Evolutionary conservation across 768 basidiomycete genomes (phyloP), one percentile per base, ranked within the genome.

Genomic region (Neoboletus subvelutipes): DNA sequence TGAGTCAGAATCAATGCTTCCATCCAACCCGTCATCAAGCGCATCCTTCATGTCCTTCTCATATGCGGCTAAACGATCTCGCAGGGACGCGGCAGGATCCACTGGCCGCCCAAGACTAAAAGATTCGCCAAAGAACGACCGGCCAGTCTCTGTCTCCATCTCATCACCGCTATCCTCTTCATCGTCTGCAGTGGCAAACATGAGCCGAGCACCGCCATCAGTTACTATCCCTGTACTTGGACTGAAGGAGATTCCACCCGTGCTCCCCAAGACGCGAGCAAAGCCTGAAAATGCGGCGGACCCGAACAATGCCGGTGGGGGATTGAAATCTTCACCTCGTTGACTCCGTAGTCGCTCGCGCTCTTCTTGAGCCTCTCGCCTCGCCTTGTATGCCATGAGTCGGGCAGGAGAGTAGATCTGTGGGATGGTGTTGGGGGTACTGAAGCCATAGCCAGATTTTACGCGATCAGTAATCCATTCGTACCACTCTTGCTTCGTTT

Each of bases 401-500:
- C 90, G 83, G 52, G 77, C 82, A 57, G 79, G 73, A 2, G 88
- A 75, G 71, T 92, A 94, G 18, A 97, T 80, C 63, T 90, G 85
- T 4, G 93, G 92, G 8, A 88, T 78, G 20, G 79, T 71, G 24
- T 76, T 80, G 12, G 95, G 94, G 2, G 96, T 98, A 33, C 77
- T 69, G 72, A 88, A 89, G 18, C 94, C 94, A 67, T 86, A 80
- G 41, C 83, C 78, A 22, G 78, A 80, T 68, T 92, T 80, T 46
- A 95, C 90, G 39, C 95, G 85, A 49, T 93, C 83, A 45, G 78
- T 83, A 56, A 99, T 73, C 96, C 96, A 98, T 37, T 80, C 70
- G 66, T 91, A 90, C 97, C 97, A 98, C 68, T 94, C 86, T 61
- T 91, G 88, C 71, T 87, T 84, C n/a, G 92, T 90, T 57, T 86